phyloP scores from a whole-genome alignment of 192 early-diverging fungal species.

The Backusella liffmaniae region DNA sequence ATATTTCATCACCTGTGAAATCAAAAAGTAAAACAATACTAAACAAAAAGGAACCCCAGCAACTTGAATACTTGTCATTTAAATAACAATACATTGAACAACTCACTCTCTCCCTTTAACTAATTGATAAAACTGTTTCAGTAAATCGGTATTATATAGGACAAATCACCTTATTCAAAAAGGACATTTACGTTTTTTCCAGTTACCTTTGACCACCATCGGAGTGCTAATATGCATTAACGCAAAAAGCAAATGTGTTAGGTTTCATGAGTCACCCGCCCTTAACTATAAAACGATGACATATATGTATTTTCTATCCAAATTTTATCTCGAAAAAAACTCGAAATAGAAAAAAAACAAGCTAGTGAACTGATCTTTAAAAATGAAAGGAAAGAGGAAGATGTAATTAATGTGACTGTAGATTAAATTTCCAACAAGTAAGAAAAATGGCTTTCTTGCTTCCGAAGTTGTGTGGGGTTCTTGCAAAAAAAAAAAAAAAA shows the following conservation, averaged over 20 bases:
- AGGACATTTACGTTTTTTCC: background rate
- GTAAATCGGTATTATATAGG: background rate
- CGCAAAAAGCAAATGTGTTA: constrained; percentile 3
- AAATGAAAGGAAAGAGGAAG: background rate
- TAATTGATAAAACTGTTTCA: background rate
- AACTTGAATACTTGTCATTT: background rate
- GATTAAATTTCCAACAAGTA: background rate
- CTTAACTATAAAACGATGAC: background rate
- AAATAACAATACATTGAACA: background rate
- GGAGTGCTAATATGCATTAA: constrained; percentile 1
- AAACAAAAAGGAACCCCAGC: background rate
- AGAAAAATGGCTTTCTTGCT: background rate
- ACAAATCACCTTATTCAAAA: background rate
- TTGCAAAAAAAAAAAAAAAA: background rate
- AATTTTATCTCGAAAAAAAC: background rate
- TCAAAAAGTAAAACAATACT: background rate
- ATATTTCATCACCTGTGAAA: background rate
- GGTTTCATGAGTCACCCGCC: constrained; percentile 9
- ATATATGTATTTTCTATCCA: background rate
- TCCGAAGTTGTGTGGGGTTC: constrained; percentile 2
- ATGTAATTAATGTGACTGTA: constrained; percentile 5
- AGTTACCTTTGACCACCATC: background rate
- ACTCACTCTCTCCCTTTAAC: background rate
- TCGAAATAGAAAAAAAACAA: background rate
- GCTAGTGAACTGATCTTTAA: background rate